A percentile compares a stretch with the other conserved stretches of the same genome.
These are phyloP conservation scores for Teunomyces stri DNA, from an alignment of 805 yeast genomes.

Conservation along the genomic window DNA sequence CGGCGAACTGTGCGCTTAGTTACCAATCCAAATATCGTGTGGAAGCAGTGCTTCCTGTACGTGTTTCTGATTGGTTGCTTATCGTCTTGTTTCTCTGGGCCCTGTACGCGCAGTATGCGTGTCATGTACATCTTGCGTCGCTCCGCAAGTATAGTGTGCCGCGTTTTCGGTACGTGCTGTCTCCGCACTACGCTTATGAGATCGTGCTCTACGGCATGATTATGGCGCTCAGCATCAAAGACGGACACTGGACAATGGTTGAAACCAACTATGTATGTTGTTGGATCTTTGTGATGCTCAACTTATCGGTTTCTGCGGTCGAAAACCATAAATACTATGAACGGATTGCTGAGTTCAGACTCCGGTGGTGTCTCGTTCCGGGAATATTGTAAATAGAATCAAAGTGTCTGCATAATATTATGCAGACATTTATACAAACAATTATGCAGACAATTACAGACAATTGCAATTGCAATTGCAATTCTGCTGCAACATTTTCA, in stretches of 20 bases:
- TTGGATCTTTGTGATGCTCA: constrained; percentile 38
- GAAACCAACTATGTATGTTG: constrained; percentile 20
- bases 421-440: background rate
- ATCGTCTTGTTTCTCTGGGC: constrained; percentile 41
- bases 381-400: constrained; percentile 19
- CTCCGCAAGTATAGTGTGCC: constrained; percentile 61
- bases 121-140: constrained; percentile 49
- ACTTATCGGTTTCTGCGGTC: constrained; percentile 54
- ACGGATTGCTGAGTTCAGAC: constrained; percentile 25
- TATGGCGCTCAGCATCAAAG: constrained; percentile 15
- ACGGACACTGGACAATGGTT: constrained; percentile 15
- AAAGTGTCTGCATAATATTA: no score
- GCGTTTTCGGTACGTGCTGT: constrained; percentile 38
- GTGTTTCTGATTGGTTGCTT: constrained; percentile 12
- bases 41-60: background rate
- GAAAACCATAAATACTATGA: constrained; percentile 51
- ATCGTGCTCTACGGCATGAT: constrained; percentile 49
- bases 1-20: background rate
- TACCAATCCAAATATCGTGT: constrained; percentile 8
- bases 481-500: background rate
- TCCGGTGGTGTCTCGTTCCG: constrained; percentile 38
- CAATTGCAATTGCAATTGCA: no score
- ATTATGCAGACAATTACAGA: no score
- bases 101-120: constrained; percentile 51
- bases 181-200: constrained; percentile 75